These are phyloP conservation scores for Ammopiptanthus mongolicus DNA, from an alignment of 306 rosid genomes.

Conservation along the genomic window DNA sequence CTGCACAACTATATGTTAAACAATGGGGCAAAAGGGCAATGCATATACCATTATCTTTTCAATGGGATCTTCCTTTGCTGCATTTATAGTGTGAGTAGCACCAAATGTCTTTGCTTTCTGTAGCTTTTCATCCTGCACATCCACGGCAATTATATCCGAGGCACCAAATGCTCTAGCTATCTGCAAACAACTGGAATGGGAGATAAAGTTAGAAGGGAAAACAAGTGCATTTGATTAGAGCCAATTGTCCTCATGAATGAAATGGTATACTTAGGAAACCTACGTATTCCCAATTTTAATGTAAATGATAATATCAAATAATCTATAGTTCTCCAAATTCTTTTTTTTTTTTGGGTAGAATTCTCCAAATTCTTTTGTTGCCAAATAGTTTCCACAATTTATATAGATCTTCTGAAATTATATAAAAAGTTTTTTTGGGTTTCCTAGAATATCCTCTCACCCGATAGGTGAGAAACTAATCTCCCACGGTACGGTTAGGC, in stretches of 20 bases:
- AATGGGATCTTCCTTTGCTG: conserved; percentile 68
- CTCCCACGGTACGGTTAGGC: too few species aligned
- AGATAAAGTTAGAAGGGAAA: conserved; percentile 21
- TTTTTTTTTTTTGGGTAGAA: too few species aligned
- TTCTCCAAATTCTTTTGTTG: not conserved
- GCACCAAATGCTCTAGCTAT: conserved; percentile 98
- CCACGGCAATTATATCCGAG: conserved; percentile 89
- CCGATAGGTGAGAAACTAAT: too few species aligned
- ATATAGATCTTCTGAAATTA: not conserved
- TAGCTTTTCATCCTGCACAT: conserved; percentile 80
- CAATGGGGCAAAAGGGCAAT: conserved; percentile 25
- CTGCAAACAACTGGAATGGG: conserved; percentile 91
- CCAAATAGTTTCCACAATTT: not conserved
- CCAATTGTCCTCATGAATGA: not conserved
- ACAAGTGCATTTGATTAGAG: conserved; percentile 12
- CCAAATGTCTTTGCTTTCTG: conserved; percentile 79
- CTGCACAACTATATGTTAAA: not conserved
- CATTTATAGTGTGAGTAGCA: conserved; percentile 84
- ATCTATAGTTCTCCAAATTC: not conserved
- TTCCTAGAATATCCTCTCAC: too few species aligned
- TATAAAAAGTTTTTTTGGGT: not conserved
- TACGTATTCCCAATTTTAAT: not conserved
- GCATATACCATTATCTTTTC: conserved; percentile 64
- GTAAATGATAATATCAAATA: not conserved
- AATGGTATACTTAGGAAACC: conserved; percentile 4